These are phyloP conservation scores for Apophysomyces elegans DNA, from an alignment of 371 early-diverging fungal genomes.

Conservation along the genomic window DNA sequence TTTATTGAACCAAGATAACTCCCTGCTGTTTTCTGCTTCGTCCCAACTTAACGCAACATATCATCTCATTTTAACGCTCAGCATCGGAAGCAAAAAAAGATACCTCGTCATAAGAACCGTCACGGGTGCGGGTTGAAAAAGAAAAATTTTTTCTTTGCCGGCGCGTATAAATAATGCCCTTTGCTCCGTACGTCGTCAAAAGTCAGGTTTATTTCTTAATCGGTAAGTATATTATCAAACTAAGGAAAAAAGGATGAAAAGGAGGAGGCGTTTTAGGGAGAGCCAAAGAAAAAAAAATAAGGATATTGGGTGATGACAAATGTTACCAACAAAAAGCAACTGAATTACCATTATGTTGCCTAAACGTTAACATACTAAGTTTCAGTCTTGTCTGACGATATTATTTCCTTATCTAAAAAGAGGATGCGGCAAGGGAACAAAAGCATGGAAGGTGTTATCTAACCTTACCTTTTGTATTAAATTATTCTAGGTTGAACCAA, in stretches of 20 bases:
- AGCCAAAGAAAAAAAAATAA: slow-evolving; percentile 7
- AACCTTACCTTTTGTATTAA: not conserved
- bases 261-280: slow-evolving; percentile 5
- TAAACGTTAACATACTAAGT: slow-evolving; percentile 23
- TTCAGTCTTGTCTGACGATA: slow-evolving; percentile 39
- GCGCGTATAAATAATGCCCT: not conserved
- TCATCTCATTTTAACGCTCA: too few relatives aligned
- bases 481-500: not conserved
- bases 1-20: too few relatives aligned
- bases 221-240: not conserved
- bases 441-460: slow-evolving; percentile 6
- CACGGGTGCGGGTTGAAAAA: not conserved
- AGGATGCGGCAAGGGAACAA: not conserved
- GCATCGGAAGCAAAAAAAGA: not conserved
- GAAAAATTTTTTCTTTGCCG: not conserved
- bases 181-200: not conserved
- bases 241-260: not conserved
- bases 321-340: slow-evolving; percentile 21
- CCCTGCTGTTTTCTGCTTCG: too few relatives aligned
- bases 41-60: too few relatives aligned
- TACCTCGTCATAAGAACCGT: not conserved
- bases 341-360: slow-evolving; percentile 41
- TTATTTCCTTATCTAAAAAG: not conserved
- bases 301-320: slow-evolving; percentile 21
- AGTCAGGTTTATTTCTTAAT: slow-evolving; percentile 3